Conservation (phyloP, 2,329 filamentous ascomycete genomes). For the Colletotrichum paranaense region DNA sequence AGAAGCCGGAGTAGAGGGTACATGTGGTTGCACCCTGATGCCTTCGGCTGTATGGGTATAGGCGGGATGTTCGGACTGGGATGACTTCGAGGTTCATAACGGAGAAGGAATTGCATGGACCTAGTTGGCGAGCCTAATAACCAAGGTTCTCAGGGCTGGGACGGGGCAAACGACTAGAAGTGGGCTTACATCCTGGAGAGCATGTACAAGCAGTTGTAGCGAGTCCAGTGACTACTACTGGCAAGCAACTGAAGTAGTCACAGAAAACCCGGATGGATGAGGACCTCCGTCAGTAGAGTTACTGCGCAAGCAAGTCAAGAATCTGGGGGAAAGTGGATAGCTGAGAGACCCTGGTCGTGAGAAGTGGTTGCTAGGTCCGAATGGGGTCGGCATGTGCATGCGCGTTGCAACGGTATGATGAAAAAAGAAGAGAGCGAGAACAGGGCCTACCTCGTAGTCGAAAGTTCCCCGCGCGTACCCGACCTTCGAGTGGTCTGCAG, state of each 20-base stretch:
- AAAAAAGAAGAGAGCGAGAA: slow-evolving; percentile 12
- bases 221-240: background rate
- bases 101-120: slow-evolving; percentile 9
- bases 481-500: background rate
- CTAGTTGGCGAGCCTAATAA: slow-evolving; percentile 4
- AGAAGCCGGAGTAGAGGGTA: background rate
- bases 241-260: background rate
- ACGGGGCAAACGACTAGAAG: background rate
- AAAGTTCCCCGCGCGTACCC: slow-evolving; percentile 11
- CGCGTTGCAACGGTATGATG: slow-evolving; percentile 27
- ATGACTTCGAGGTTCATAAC: slow-evolving; percentile 4
- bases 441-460: background rate
- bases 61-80: slow-evolving; percentile 1
- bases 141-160: background rate
- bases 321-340: background rate
- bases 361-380: background rate
- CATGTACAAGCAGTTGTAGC: too few relatives aligned
- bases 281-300: background rate
- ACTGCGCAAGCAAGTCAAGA: background rate
- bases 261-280: background rate
- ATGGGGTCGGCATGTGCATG: slow-evolving; percentile 1
- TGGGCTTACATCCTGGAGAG: background rate
- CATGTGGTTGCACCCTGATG: background rate
- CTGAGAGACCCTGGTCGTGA: background rate
- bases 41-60: background rate